Conservation (phyloP, 140 eudicot genomes). For the Stevia rebaudiana region DNA sequence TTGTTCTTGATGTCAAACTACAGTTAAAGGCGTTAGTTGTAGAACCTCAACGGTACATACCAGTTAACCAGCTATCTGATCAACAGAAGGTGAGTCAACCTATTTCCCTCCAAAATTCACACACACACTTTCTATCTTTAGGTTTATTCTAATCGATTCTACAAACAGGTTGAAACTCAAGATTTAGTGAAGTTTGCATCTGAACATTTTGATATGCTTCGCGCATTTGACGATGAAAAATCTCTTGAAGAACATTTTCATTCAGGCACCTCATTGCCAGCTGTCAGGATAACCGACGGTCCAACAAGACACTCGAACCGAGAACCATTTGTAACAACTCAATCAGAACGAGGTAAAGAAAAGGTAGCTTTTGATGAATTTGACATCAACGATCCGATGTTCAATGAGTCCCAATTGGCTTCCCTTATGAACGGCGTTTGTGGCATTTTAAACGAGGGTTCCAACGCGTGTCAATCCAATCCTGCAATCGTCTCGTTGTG, state of each 20-base stretch:
- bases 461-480: conserved; percentile 7
- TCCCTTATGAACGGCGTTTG: background rate
- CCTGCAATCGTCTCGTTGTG: conserved; percentile 8
- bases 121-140: background rate
- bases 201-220: conserved; percentile 21
- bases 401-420: background rate
- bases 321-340: conserved; percentile 13
- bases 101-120: background rate
- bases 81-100: conserved; percentile 28
- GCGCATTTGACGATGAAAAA: conserved; percentile 20
- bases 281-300: conserved; percentile 3
- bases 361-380: conserved; percentile 3
- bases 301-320: conserved; percentile 9
- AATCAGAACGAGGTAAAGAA: conserved; percentile 25
- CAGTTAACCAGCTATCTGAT: conserved; percentile 26
- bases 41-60: conserved; percentile 19
- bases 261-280: background rate
- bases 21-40: conserved; percentile 27
- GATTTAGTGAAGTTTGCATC: conserved; percentile 33
- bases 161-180: conserved; percentile 28
- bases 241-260: conserved; percentile 20
- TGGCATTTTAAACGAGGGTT: background rate
- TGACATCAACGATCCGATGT: background rate
- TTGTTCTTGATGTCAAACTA: conserved; percentile 37
- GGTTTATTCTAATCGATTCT: conserved; percentile 4